Evolutionary conservation across 495 filamentous ascomycete species (phyloP), one percentile per base, ranked within the genome.

Genomic region (Apiosordaria backusii): DNA sequence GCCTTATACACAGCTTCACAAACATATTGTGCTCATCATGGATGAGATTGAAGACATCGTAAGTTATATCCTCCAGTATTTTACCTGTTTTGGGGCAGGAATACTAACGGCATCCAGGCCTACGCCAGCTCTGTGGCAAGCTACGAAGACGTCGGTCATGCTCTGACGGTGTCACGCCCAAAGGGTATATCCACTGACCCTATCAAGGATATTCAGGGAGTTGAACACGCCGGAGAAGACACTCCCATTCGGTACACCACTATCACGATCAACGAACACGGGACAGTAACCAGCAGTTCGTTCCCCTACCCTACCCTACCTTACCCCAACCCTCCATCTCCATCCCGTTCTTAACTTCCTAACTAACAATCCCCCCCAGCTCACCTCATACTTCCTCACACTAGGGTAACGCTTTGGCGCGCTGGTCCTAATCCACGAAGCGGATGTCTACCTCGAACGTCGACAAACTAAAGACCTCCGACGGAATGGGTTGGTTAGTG

Each of bases 401-500:
- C 74, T 81, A 2, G 77, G 76, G 58, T 75, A 80, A 67, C 76
- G 78, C 7, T 81, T 76, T 72, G 79, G 78, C 10, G 78, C 76
- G 18, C 71, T 82, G 18, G 74, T 82, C 18, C 70, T 81, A 1
- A 70, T 81, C 10, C 78, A 82, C 71, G 79, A 82, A 61, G 79
- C 79, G 4, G 79, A 82, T 63, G 79, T 82, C 24, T 82, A 77
- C 71, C 76, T 82, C 4, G 90, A 93, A 78, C 83, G 87, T 62
- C 87, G 90, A 19, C 87, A 84, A 1, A 83, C 88, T 50, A 82
- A 86, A 66, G 89, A 94, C 68, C 86, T 94, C 67, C 83, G 86
- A 69, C 85, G 91, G 62, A 94, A 94, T 70, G 88, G 89, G 1
- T 82, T 94, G 0, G 91, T 94, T 21, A 89, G 86, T 64, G 87